These are phyloP conservation scores for Dactylis glomerata DNA, from an alignment of 176 grass and related monocot genomes.

Conservation along the genomic window DNA sequence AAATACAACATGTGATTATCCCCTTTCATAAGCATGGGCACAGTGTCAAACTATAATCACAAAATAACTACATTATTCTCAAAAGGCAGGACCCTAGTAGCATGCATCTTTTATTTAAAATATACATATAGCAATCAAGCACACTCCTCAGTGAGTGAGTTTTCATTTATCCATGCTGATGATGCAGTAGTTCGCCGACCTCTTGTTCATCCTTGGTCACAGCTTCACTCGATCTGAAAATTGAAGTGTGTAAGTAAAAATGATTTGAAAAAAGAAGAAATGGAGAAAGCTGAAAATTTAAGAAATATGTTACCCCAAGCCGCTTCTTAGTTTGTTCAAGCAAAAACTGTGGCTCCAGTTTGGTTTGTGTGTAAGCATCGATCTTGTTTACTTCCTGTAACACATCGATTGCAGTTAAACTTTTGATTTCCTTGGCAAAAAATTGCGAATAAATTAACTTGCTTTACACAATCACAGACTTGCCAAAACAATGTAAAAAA, in stretches of 20 bases:
- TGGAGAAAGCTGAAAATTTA: neutral
- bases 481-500: neutral
- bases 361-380: constrained; percentile 60
- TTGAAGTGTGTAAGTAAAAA: constrained; percentile 4
- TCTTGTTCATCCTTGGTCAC: constrained; percentile 1
- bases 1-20: neutral
- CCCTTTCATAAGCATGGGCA: neutral
- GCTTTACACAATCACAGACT: neutral
- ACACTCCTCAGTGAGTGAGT: neutral
- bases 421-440: neutral
- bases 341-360: constrained; percentile 51
- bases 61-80: neutral
- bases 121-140: neutral
- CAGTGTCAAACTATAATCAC: neutral
- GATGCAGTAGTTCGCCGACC: neutral
- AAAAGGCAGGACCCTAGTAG: neutral
- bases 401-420: neutral
- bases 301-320: constrained; percentile 49
- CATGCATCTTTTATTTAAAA: constrained; percentile 20
- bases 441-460: neutral
- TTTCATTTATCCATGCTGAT: neutral
- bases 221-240: constrained; percentile 45
- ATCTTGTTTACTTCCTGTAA: constrained; percentile 84
- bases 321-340: constrained; percentile 46
- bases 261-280: constrained; percentile 2